These are phyloP conservation scores for Chaetoscypha palmicola DNA, from an alignment of 2,329 filamentous ascomycete species.

Conservation along the genomic window DNA sequence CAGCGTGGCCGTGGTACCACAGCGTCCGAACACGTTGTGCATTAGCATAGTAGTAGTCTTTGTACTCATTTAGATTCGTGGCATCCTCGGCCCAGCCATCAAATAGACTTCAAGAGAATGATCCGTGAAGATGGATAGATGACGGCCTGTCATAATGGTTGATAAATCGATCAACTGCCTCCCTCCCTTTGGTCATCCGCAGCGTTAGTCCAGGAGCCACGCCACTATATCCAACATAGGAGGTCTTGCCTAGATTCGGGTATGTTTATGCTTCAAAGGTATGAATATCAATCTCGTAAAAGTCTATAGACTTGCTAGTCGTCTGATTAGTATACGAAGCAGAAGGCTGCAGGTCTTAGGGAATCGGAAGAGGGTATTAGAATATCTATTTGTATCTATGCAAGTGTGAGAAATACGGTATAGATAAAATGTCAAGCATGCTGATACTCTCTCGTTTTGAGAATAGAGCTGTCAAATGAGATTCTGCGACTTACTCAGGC, in stretches of 20 bases:
- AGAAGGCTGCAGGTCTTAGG: slow-evolving; percentile 7
- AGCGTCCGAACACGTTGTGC: slow-evolving; percentile 43
- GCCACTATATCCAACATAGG: slow-evolving; percentile 46
- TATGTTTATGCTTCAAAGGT: slow-evolving; percentile 37
- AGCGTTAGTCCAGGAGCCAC: slow-evolving; percentile 48
- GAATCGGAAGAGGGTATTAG: slow-evolving; percentile 17
- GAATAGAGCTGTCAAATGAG: background rate
- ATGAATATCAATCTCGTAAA: slow-evolving; percentile 39
- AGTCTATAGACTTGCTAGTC: slow-evolving; percentile 33
- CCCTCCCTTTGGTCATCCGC: slow-evolving; percentile 39
- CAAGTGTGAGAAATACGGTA: background rate
- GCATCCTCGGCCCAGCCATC: slow-evolving; percentile 50
- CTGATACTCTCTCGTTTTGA: no score
- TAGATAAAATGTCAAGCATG: no score
- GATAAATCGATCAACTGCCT: slow-evolving; percentile 47
- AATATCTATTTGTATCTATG: slow-evolving; percentile 22
- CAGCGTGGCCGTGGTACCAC: slow-evolving; percentile 47
- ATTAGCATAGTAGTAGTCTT: slow-evolving; percentile 59
- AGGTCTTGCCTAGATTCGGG: slow-evolving; percentile 34
- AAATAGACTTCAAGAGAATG: slow-evolving; percentile 40
- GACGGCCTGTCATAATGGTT: slow-evolving; percentile 41
- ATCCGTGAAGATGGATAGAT: slow-evolving; percentile 49
- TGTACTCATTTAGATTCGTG: slow-evolving; percentile 45
- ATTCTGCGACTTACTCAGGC: background rate
- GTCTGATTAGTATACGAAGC: slow-evolving; percentile 15